Base-by-base conservation (phyloP, 2,329 filamentous ascomycete species). In the Claviceps cyperi region DNA sequence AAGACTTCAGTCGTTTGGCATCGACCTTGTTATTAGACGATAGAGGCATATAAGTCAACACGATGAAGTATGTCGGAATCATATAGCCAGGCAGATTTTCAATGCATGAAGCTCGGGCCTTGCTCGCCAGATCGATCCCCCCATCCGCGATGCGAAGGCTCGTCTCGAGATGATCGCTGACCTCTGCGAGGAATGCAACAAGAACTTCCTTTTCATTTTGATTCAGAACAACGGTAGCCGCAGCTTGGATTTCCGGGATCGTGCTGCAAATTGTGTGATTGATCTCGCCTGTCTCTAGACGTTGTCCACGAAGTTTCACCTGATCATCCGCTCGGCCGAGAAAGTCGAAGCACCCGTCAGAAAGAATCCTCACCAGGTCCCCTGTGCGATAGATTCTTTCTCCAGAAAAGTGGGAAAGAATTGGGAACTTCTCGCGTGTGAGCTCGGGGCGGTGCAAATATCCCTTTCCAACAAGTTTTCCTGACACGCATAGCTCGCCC, bases 1-100 rank as follows among this genome's bases (percentile, higher is more conserved):
- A 65, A 0, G 67, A 64, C 51, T 77, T 82, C 2, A 96, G 66
- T 37, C 73, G 71, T 59, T 84, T 91, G 6, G 75, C 73, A 58
- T 96, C 89, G 0, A 84, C 83, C 62, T 96, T 96, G 65, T 95
- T 95, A 63, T 95, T 96, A 6, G 85, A 71, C 1, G 87, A 94
- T 0, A 96, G 71, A 0, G 90, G 90, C 49, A 96, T 80, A 7
- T 69, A 73, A 0, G 80, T 75, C 7, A 95, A 67, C 3, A 76
- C 77, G 22, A 95, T 69, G 52, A 94, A 80, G 59, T 92, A 86
- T 0, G 87, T 90, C 0, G 90, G 91, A 2, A 96, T 78, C 90
- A 96, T 96, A 62, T 96, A 96, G 0, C 75, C 77, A 0, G 90
- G 86, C 3, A 96, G 73, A 21, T 72, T 78, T 2, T 76, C 69